phyloP scores from a whole-genome alignment of 1,139 yeast genomes.

The Saccharomyces hybrid region DNA sequence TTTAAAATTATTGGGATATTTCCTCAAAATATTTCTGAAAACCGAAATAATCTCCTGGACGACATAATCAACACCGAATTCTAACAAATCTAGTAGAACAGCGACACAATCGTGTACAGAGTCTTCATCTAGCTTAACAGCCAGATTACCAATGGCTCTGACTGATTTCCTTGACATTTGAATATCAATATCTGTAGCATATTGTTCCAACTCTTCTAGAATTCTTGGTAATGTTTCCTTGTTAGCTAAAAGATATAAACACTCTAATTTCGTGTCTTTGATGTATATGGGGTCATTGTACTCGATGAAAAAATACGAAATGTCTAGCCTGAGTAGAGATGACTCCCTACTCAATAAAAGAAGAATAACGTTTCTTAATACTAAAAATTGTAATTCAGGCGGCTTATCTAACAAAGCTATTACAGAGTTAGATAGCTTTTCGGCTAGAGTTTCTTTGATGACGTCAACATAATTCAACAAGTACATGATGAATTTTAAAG shows the following conservation, averaged over 20 bases:
- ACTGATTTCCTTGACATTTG: constrained; percentile 84
- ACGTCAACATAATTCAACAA: constrained; percentile 56
- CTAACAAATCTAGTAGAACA: constrained; percentile 50
- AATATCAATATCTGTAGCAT: constrained; percentile 79
- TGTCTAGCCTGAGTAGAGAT: constrained; percentile 53
- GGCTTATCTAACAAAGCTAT: constrained; percentile 69
- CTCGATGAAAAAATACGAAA: constrained; percentile 70
- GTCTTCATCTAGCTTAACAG: constrained; percentile 59
- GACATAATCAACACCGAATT: constrained; percentile 64
- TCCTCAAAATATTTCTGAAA: constrained; percentile 65
- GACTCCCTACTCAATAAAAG: constrained; percentile 61
- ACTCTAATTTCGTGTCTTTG: constrained; percentile 84
- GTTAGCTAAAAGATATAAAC: constrained; percentile 70
- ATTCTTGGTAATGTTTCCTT: constrained; percentile 55
- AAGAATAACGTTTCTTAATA: constrained; percentile 71
- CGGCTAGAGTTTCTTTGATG: constrained; percentile 39
- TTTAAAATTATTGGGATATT: constrained; percentile 52
- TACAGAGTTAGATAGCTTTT: constrained; percentile 63
- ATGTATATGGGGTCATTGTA: constrained; percentile 83
- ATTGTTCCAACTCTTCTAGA: constrained; percentile 69
- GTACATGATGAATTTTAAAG: constrained; percentile 67
- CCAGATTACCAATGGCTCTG: constrained; percentile 82
- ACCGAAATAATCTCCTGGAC: constrained; percentile 78
- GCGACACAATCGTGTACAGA: constrained; percentile 59
- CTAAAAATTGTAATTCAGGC: constrained; percentile 76